These are phyloP conservation scores for Penicillium canescens DNA, from an alignment of 495 filamentous ascomycete genomes.

Conservation along the genomic window DNA sequence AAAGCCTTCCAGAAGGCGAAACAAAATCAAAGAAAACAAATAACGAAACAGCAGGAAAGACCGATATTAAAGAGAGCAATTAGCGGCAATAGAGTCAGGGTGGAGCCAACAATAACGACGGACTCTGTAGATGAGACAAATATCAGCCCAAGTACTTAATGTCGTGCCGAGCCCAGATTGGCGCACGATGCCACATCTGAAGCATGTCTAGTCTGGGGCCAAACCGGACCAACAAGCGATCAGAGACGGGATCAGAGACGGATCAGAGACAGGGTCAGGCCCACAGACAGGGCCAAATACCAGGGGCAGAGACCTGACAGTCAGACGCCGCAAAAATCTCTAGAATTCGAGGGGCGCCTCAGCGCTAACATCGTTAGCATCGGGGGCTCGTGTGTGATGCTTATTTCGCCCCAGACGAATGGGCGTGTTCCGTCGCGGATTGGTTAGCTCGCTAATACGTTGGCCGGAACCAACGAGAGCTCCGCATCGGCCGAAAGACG, in stretches of 20 bases:
- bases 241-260: not conserved
- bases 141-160: slow-evolving; percentile 4
- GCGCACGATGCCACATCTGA: not conserved
- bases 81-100: slow-evolving; percentile 17
- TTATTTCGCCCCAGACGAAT: slow-evolving; percentile 34
- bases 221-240: slow-evolving; percentile 8
- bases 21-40: slow-evolving; percentile 19
- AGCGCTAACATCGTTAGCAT: slow-evolving; percentile 9
- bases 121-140: slow-evolving; percentile 34
- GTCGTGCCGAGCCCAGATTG: slow-evolving; percentile 1
- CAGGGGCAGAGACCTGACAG: too few species aligned
- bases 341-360: slow-evolving; percentile 5
- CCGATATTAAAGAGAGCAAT: slow-evolving; percentile 13
- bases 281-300: not conserved
- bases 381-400: slow-evolving; percentile 26
- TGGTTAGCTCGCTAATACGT: slow-evolving; percentile 25
- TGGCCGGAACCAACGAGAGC: slow-evolving; percentile 12
- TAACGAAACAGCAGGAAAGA: slow-evolving; percentile 9
- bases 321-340: slow-evolving; percentile 1
- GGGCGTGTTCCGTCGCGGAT: slow-evolving; percentile 21
- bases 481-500: slow-evolving; percentile 4
- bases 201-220: slow-evolving; percentile 2
- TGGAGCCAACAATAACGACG: slow-evolving; percentile 15
- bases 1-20: slow-evolving; percentile 52
- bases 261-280: not conserved